Conservation (phyloP, 2,329 filamentous ascomycete genomes). For the Ophiostoma ips region DNA sequence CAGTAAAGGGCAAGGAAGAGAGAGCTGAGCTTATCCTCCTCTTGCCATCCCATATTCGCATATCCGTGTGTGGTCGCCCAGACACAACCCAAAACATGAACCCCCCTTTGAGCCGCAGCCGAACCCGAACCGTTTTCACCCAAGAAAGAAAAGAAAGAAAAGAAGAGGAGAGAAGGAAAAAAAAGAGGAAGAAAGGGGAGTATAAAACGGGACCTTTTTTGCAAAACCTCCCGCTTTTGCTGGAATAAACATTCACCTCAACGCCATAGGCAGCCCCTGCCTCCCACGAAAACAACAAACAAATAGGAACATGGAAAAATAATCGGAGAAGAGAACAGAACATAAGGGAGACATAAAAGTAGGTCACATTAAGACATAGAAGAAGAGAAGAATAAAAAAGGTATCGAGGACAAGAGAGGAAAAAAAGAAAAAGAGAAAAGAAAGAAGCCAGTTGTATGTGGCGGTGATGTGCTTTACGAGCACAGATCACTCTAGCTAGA, state of each 20-base stretch:
- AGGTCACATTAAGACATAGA: neutral
- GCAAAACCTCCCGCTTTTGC: slow-evolving; percentile 1
- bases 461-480: neutral
- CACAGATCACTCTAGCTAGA: neutral
- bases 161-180: neutral
- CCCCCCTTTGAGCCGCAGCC: neutral
- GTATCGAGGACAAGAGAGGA: neutral
- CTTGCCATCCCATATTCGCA: neutral
- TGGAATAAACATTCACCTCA: neutral
- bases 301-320: neutral
- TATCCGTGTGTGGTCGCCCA: neutral
- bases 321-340: neutral
- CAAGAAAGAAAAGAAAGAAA: neutral
- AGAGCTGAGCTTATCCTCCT: too few species aligned
- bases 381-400: neutral
- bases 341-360: too few species aligned
- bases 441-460: neutral
- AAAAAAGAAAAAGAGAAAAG: neutral
- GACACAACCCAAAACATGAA: neutral
- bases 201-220: neutral
- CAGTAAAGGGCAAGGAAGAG: too few species aligned
- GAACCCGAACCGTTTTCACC: neutral
- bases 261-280: slow-evolving; percentile 1
- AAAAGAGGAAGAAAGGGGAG: neutral
- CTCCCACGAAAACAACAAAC: neutral